Evolutionary conservation across 179 eudicot species (phyloP).

Genomic region (Corrigiola litoralis): DNA sequence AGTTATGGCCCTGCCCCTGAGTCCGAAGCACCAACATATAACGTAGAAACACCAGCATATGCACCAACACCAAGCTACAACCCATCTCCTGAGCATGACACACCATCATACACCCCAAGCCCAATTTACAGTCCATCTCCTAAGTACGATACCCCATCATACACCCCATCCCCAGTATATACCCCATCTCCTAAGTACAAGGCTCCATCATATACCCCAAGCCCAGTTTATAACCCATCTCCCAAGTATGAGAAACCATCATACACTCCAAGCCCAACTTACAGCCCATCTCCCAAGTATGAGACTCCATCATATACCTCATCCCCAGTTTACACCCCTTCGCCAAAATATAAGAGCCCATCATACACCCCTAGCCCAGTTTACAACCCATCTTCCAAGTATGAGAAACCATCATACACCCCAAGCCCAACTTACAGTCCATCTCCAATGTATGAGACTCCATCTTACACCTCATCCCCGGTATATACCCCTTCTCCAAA

Average conservation of each 20-base stretch:
- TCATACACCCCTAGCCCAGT: not conserved
- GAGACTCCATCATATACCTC: not conserved
- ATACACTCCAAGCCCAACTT: constrained; percentile 1
- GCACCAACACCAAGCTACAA: not conserved
- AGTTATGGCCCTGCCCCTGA: not conserved
- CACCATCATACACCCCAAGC: not conserved
- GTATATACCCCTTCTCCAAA: not conserved
- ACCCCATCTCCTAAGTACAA: not conserved
- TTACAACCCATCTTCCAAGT: not conserved
- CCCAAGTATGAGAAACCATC: not conserved
- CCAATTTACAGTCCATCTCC: not conserved
- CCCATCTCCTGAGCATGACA: not conserved
- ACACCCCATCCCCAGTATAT: not conserved
- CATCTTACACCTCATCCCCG: not conserved
- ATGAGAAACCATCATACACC: not conserved
- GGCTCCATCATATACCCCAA: not conserved
- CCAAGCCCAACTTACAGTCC: not conserved
- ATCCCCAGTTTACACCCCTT: not conserved
- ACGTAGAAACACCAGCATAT: constrained; percentile 7
- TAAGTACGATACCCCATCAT: not conserved
- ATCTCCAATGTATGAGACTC: not conserved
- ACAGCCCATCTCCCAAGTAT: not conserved
- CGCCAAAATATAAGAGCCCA: not conserved
- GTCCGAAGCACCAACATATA: not conserved
- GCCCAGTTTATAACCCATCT: too few species aligned